phyloP scores from a whole-genome alignment of 768 basidiomycete genomes.

The Lactifluus pinguis region DNA sequence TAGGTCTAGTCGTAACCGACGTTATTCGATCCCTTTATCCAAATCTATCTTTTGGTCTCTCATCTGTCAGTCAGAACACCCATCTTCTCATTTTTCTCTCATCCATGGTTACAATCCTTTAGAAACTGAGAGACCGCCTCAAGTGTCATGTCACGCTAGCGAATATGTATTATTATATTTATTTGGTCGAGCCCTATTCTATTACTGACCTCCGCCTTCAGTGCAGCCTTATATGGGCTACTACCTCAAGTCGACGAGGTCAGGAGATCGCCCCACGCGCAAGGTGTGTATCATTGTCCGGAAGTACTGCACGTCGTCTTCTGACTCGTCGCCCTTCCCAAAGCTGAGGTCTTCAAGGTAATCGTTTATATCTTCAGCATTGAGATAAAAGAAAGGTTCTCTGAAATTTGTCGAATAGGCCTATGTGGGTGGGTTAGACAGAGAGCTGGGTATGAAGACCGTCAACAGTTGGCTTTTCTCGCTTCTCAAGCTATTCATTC shows the following conservation, averaged over 20 bases:
- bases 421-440: slow-evolving; percentile 9
- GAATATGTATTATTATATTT: not conserved
- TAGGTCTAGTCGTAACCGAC: slow-evolving; percentile 5
- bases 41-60: slow-evolving; percentile 3
- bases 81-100: not conserved
- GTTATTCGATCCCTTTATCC: slow-evolving; percentile 4
- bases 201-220: not conserved
- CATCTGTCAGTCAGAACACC: slow-evolving; percentile 1
- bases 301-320: not conserved
- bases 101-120: not conserved
- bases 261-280: slow-evolving; percentile 4
- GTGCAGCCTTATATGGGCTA: slow-evolving; percentile 6
- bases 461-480: slow-evolving; percentile 3
- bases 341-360: slow-evolving; percentile 17
- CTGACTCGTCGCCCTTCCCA: not conserved
- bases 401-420: slow-evolving; percentile 1
- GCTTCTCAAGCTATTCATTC: not conserved
- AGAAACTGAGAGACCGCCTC: slow-evolving; percentile 15
- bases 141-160: slow-evolving; percentile 4
- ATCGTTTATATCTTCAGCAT: not conserved
- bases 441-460: slow-evolving; percentile 7
- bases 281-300: not conserved
- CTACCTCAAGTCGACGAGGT: slow-evolving; percentile 7
- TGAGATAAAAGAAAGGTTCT: not conserved
- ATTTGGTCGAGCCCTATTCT: not conserved